These are phyloP conservation scores for Prototheca stagnorum DNA, from an alignment of 163 green algal species.

Conservation along the genomic window DNA sequence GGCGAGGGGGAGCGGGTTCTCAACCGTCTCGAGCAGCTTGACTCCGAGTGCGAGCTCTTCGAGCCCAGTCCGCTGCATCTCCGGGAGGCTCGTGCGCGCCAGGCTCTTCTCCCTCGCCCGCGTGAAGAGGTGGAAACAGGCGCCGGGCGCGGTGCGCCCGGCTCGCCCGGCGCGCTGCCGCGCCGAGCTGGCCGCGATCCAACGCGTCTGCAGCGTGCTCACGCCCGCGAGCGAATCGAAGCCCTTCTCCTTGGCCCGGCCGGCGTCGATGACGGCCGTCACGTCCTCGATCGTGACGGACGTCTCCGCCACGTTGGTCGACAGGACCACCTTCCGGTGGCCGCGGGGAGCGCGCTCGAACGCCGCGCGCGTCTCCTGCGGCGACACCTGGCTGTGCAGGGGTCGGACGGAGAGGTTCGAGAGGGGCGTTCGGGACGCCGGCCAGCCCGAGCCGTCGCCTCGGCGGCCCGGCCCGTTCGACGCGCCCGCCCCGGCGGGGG, in stretches of 20 bases:
- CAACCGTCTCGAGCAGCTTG: slow-evolving; percentile 25
- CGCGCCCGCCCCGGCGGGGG: too few species aligned
- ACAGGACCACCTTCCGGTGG: slow-evolving; percentile 67
- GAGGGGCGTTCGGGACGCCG: too few species aligned
- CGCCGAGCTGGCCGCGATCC: slow-evolving; percentile 43
- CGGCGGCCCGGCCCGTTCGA: too few species aligned
- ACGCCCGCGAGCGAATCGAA: slow-evolving; percentile 75
- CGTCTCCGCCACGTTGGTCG: slow-evolving; percentile 84
- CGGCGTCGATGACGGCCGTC: slow-evolving; percentile 67
- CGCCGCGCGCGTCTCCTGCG: slow-evolving; percentile 51
- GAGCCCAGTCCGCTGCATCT: slow-evolving; percentile 70
- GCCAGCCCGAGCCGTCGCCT: too few species aligned
- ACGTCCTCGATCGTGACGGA: slow-evolving; percentile 86
- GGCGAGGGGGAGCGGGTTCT: slow-evolving; percentile 10
- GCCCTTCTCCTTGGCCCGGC: slow-evolving; percentile 67
- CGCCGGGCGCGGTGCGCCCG: slow-evolving; percentile 52
- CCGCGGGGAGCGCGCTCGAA: slow-evolving; percentile 36
- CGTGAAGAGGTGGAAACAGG: slow-evolving; percentile 73
- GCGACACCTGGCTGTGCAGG: slow-evolving; percentile 62
- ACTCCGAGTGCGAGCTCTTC: slow-evolving; percentile 73
- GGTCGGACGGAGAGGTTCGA: too few species aligned
- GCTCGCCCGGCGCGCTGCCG: slow-evolving; percentile 56
- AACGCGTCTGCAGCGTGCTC: slow-evolving; percentile 44
- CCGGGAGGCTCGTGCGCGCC: slow-evolving; percentile 56
- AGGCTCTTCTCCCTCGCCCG: slow-evolving; percentile 24